phyloP scores from a whole-genome alignment of 441 rosid genomes.

The Sinapis alba region DNA sequence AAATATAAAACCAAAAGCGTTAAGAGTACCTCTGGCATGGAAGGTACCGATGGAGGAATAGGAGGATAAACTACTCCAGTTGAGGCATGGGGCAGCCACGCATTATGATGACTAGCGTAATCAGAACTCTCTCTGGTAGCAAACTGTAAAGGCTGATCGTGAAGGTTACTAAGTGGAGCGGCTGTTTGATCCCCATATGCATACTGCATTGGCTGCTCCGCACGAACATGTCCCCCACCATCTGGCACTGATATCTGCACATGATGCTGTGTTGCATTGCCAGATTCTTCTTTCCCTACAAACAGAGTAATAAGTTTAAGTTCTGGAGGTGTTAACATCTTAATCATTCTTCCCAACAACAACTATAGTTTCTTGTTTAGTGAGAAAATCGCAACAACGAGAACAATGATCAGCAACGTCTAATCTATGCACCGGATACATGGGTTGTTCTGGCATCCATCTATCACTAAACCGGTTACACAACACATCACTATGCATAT shows the following conservation, averaged over 20 bases:
- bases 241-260: conserved; percentile 50
- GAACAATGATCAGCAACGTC: background rate
- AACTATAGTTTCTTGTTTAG: background rate
- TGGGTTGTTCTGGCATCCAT: conserved; percentile 18
- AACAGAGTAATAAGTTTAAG: conserved; percentile 17
- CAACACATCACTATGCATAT: conserved; percentile 16
- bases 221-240: conserved; percentile 46
- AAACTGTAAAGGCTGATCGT: conserved; percentile 79
- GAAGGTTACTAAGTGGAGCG: conserved; percentile 53
- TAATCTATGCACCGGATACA: background rate
- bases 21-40: conserved; percentile 67
- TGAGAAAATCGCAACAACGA: conserved; percentile 10
- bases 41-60: conserved; percentile 54
- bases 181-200: conserved; percentile 62
- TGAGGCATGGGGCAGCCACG: conserved; percentile 69
- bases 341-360: background rate
- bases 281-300: conserved; percentile 38
- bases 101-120: conserved; percentile 54
- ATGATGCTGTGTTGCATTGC: conserved; percentile 30
- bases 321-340: background rate
- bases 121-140: conserved; percentile 57
- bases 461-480: conserved; percentile 1
- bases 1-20: conserved; percentile 11
- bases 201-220: conserved; percentile 53
- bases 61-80: conserved; percentile 62